Evolutionary conservation across 1,284 basidiomycete genomes (phyloP).

Genomic region (Vanrija humicola): DNA sequence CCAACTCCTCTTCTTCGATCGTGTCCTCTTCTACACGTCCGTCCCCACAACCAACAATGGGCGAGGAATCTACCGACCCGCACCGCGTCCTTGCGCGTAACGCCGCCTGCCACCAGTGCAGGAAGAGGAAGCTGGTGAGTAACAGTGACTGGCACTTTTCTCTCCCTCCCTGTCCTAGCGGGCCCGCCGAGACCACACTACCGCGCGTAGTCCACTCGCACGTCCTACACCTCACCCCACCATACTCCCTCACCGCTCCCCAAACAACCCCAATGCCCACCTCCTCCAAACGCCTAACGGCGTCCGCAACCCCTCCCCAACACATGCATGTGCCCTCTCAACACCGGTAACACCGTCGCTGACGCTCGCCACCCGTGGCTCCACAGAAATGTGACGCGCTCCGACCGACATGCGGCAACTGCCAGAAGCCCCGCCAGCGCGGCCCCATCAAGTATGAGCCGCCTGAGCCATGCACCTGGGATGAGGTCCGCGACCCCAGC

Average conservation of each 20-base stretch:
- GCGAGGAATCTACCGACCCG: conserved; percentile 8
- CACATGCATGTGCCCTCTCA: not conserved
- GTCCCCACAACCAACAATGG: conserved; percentile 2
- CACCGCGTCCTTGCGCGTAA: conserved; percentile 37
- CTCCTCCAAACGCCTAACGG: not conserved
- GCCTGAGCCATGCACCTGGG: conserved; percentile 38
- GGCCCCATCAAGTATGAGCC: conserved; percentile 21
- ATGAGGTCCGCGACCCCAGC: conserved; percentile 31
- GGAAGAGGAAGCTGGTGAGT: conserved; percentile 38
- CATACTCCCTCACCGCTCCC: no score
- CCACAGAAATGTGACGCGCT: conserved; percentile 42
- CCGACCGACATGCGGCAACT: conserved; percentile 40
- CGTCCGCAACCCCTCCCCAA: not conserved
- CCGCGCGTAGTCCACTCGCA: no score
- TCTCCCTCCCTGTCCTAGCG: no score
- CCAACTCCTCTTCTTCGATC: not conserved
- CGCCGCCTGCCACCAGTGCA: conserved; percentile 43
- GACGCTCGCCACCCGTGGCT: not conserved
- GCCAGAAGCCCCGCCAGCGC: conserved; percentile 31
- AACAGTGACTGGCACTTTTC: not conserved
- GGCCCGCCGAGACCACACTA: no score
- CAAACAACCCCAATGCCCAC: no score
- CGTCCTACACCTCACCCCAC: no score
- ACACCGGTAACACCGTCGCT: not conserved
- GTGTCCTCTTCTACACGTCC: not conserved